Evolutionary conservation across 2,329 filamentous ascomycete genomes (phyloP).

Genomic region (Rutstroemia sp.): DNA sequence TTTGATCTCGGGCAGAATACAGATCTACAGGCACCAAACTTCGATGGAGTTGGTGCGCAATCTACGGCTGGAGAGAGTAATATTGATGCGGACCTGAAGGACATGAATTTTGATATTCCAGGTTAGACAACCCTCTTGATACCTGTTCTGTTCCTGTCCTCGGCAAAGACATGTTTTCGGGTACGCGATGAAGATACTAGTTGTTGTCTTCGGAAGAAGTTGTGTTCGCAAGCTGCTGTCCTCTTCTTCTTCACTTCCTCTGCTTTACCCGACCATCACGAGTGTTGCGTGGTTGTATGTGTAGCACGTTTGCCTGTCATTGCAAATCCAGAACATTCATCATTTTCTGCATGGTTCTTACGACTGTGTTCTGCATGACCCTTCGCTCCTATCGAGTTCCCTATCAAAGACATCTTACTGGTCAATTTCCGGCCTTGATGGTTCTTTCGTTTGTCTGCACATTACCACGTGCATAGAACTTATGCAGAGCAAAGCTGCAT

Average conservation of each 20-base stretch:
- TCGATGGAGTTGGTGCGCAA: conserved; percentile 12
- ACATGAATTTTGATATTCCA: conserved; percentile 13
- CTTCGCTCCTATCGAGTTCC: neutral
- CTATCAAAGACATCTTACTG: neutral
- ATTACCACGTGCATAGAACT: neutral
- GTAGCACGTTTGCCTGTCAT: too few relatives aligned
- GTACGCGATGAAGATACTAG: too few relatives aligned
- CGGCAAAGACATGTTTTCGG: too few relatives aligned
- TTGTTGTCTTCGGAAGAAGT: too few relatives aligned
- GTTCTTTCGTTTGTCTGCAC: neutral
- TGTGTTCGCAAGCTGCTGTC: too few relatives aligned
- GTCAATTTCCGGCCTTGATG: neutral
- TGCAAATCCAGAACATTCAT: too few relatives aligned
- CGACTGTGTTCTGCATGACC: neutral
- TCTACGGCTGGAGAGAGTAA: conserved; percentile 1
- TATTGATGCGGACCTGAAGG: conserved; percentile 15
- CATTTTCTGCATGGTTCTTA: neutral
- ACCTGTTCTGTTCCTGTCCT: neutral
- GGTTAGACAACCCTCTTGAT: neutral
- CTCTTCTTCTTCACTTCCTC: too few relatives aligned
- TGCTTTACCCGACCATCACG: too few relatives aligned
- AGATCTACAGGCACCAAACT: conserved; percentile 39
- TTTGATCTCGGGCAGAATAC: conserved; percentile 60
- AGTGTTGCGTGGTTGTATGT: too few relatives aligned
- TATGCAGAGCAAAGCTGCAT: neutral